Evolutionary conservation across 2,329 filamentous ascomycete genomes (phyloP).

Genomic region (Intubia oerlemansii): DNA sequence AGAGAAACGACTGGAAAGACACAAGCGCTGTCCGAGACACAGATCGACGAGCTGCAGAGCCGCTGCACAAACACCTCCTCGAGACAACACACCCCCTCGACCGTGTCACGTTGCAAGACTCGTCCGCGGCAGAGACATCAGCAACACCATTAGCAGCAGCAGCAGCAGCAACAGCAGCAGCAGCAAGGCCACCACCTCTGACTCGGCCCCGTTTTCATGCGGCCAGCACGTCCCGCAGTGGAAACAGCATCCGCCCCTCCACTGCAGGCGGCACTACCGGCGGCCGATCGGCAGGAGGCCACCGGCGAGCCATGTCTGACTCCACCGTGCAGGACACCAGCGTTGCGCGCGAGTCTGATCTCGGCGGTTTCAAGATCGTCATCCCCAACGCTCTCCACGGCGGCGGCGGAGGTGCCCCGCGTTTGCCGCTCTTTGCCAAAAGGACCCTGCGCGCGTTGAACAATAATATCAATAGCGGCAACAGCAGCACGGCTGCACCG

Average conservation of each 20-base stretch:
- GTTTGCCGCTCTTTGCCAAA: no score
- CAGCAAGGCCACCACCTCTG: slow-evolving; percentile 11
- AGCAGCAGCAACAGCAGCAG: slow-evolving; percentile 10
- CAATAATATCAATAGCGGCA: no score
- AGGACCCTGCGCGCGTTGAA: no score
- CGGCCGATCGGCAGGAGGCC: slow-evolving; percentile 12
- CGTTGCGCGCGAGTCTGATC: slow-evolving; percentile 29
- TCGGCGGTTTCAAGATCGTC: slow-evolving; percentile 56
- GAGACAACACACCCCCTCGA: no score
- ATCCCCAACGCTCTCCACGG: no score
- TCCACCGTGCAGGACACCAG: slow-evolving; percentile 50
- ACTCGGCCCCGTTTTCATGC: slow-evolving; percentile 1
- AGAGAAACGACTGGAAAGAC: no score
- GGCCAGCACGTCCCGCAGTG: slow-evolving; percentile 1
- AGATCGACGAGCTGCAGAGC: no score
- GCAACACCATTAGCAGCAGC: neutral
- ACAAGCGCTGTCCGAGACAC: no score
- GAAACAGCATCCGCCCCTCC: neutral
- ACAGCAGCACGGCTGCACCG: no score
- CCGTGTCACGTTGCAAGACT: no score
- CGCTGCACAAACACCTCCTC: no score
- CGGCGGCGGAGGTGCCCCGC: no score
- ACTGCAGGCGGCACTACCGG: slow-evolving; percentile 1
- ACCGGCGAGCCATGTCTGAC: slow-evolving; percentile 50
- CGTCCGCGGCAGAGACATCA: neutral